Conservation (phyloP, 1,284 basidiomycete species). For the Leccinum angustisporum region DNA sequence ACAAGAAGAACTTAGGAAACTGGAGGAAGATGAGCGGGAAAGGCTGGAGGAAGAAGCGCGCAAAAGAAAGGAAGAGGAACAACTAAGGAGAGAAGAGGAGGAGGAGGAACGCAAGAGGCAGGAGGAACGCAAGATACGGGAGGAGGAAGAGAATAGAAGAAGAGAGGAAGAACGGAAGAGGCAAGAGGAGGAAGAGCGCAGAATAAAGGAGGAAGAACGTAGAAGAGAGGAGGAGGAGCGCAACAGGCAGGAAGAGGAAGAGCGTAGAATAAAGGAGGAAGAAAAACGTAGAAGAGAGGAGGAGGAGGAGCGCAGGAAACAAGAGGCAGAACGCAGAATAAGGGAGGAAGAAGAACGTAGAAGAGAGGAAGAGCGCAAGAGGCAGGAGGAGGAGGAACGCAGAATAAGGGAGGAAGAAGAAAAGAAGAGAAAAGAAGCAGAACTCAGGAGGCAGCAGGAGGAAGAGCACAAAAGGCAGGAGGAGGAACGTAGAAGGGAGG, state of each 20-base stretch:
- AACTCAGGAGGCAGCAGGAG: conserved; percentile 21
- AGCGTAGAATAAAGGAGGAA: not conserved
- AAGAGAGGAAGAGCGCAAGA: too few species aligned
- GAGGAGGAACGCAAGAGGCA: conserved; percentile 14
- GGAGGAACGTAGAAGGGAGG: conserved; percentile 25
- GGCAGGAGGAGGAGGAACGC: conserved; percentile 26
- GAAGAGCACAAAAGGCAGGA: conserved; percentile 19
- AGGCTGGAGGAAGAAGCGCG: conserved; percentile 5
- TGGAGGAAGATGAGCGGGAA: conserved; percentile 9
- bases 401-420: too few species aligned
- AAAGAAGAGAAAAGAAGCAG: conserved; percentile 15
- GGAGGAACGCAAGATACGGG: conserved; percentile 19
- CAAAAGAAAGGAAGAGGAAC: conserved; percentile 6
- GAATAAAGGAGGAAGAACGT: not conserved
- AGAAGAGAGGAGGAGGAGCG: conserved; percentile 21
- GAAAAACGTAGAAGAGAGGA: conserved; percentile 4
- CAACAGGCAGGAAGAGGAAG: too few species aligned
- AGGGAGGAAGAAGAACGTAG: conserved; percentile 29
- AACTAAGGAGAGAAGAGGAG: conserved; percentile 3
- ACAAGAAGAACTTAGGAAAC: conserved; percentile 1
- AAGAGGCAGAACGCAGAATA: conserved; percentile 26
- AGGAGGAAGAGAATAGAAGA: conserved; percentile 8
- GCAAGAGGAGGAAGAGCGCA: conserved; percentile 4
- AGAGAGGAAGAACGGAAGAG: conserved; percentile 7
- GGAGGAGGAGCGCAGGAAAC: conserved; percentile 3